phyloP scores from a whole-genome alignment of 2,329 filamentous ascomycete genomes.

The Parafenestella ontariensis region DNA sequence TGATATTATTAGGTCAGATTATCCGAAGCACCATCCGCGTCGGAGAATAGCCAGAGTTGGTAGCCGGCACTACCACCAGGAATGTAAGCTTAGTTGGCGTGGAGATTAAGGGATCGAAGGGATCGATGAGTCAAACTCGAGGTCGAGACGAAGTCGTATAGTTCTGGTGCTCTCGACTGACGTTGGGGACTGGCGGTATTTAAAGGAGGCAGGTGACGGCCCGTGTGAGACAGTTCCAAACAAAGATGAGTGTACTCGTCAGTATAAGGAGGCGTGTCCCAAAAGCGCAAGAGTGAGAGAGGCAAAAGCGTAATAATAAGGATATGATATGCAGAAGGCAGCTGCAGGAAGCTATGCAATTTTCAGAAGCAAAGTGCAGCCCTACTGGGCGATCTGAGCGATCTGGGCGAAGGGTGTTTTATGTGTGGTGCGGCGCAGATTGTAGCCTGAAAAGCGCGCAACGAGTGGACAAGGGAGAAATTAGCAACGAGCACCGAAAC shows the following conservation, averaged over 20 bases:
- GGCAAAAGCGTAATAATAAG: conserved; percentile 26
- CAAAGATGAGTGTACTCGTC: conserved; percentile 20
- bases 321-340: conserved; percentile 33
- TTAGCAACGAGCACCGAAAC: conserved; percentile 20
- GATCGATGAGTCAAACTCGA: neutral
- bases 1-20: conserved; percentile 19
- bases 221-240: conserved; percentile 36
- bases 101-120: conserved; percentile 2
- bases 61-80: conserved; percentile 10
- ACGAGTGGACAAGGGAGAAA: conserved; percentile 26
- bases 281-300: conserved; percentile 34
- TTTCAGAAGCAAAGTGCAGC: conserved; percentile 29
- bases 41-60: conserved; percentile 26
- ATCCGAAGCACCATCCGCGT: conserved; percentile 28
- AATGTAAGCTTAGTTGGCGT: neutral
- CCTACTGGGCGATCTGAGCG: too few relatives aligned
- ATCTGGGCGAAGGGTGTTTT: conserved; percentile 31
- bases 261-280: conserved; percentile 20
- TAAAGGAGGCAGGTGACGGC: conserved; percentile 29
- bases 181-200: conserved; percentile 15
- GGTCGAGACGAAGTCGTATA: neutral
- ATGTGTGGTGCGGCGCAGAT: conserved; percentile 34
- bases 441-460: conserved; percentile 44
- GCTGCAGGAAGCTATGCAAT: conserved; percentile 33
- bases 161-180: neutral